Percentiles rank a stretch among this genome's conserved stretches.
phyloP scores from a whole-genome alignment of 768 basidiomycete genomes.

The Lentinula edodes region DNA sequence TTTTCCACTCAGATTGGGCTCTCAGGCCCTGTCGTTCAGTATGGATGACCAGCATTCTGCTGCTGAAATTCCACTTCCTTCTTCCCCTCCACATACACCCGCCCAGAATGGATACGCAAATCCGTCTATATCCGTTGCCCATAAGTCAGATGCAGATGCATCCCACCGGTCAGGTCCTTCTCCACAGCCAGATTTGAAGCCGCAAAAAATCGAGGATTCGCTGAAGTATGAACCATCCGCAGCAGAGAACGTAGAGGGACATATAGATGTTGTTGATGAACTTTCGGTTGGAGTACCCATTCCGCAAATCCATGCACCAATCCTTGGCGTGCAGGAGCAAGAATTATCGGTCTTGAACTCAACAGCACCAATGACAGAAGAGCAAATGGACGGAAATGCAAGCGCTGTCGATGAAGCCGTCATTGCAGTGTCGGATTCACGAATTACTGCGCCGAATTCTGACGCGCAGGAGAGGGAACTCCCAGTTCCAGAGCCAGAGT shows the following conservation, averaged over 20 bases:
- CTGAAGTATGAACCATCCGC: neutral
- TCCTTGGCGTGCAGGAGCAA: neutral
- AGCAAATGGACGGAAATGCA: neutral
- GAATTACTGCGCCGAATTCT: neutral
- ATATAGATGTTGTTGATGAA: neutral
- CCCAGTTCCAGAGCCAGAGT: neutral
- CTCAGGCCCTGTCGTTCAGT: neutral
- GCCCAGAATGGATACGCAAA: neutral
- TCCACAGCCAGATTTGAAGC: neutral
- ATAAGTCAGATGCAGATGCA: neutral
- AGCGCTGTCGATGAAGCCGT: neutral
- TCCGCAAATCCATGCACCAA: neutral
- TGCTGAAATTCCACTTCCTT: neutral
- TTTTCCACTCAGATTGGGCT: neutral
- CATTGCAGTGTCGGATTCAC: neutral
- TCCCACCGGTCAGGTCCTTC: neutral
- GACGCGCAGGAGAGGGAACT: neutral
- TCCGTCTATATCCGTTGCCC: neutral
- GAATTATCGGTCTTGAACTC: neutral
- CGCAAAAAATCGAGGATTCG: neutral
- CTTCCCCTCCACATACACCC: neutral
- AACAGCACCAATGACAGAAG: neutral
- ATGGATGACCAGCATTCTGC: slow-evolving; percentile 1
- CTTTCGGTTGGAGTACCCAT: neutral
- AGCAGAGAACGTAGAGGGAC: neutral